These are phyloP conservation scores for Boletus coccyginus DNA, from an alignment of 768 basidiomycete species.

Conservation along the genomic window DNA sequence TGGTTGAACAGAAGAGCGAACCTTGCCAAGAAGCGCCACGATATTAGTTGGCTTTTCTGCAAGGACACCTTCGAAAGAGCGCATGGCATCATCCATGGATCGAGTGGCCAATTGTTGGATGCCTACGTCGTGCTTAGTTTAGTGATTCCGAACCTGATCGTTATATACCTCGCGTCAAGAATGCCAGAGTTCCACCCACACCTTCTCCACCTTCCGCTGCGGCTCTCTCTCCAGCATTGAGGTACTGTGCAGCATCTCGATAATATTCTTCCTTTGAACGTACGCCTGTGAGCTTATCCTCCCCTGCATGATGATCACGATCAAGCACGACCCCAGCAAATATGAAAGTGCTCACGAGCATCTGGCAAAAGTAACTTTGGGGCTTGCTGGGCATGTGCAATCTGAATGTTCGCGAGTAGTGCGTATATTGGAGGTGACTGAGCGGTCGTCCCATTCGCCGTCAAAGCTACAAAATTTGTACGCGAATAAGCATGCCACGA, in stretches of 20 bases:
- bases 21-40: conserved; percentile 86
- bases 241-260: conserved; percentile 62
- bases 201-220: conserved; percentile 59
- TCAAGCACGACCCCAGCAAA: not conserved
- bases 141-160: not conserved
- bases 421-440: conserved; percentile 73
- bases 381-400: conserved; percentile 76
- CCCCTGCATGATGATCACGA: conserved; percentile 40
- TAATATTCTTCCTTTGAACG: conserved; percentile 68
- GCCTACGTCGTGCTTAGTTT: conserved; percentile 41
- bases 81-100: conserved; percentile 77
- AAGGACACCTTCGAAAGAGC: conserved; percentile 79
- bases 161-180: conserved; percentile 63
- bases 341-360: conserved; percentile 54
- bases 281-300: conserved; percentile 58
- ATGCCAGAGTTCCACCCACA: conserved; percentile 53
- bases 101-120: conserved; percentile 80
- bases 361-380: conserved; percentile 75
- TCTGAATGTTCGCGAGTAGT: conserved; percentile 80
- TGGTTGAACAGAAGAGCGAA: conserved; percentile 23
- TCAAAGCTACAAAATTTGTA: conserved; percentile 41
- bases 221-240: conserved; percentile 59
- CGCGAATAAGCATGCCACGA: not conserved
- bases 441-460: conserved; percentile 44
- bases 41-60: conserved; percentile 79